Evolutionary conservation across 306 rosid species (phyloP), one percentile per base, ranked within the genome.

Genomic region (Herpetospermum pedunculosum): DNA sequence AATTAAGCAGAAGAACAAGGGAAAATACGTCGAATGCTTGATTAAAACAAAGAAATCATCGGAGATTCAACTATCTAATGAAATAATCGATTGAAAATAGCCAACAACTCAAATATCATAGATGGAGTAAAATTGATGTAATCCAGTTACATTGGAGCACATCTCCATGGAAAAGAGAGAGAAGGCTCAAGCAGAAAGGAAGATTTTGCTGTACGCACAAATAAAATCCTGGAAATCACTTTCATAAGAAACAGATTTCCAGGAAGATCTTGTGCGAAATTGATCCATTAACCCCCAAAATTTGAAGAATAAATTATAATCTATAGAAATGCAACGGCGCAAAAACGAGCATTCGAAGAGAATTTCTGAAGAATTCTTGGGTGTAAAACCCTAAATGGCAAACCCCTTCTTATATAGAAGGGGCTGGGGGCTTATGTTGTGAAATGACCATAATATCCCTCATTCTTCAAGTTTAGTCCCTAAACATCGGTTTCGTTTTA

Each of bases 111-210:
- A 65, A 38, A 40, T 0, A 6, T 1, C 7, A 49, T 50, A 5
- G 62, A 6, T n/a, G 11, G 3, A 18, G 0, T 25, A n/a, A 32
- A 3, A 3, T 62, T 69, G 79, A 74, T 87, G 84, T 90, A 78
- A 88, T 77, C 96, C 97, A 83, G 75, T 75, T 78, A 82, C 97
- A 88, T 87, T 92, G 98, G 96, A 92, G 88, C 90, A 54, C 78
- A 84, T 83, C 90, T 79, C 90, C 87, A 81, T 76, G 34, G 69
- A 76, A 41, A 5, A 40, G 5, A 58, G 54, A 13, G 82, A 88
- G 92, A 85, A 73, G 82, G 74, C 92, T 92, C 92, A 92, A 92
- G 96, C 96, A 92, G 92, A 92, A 59, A 77, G 97, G 97, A 78
- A 78, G 8, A 0, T 75, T 59, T 87, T 64, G 47, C 32, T 90